Evolutionary conservation across 305 asterid species (phyloP).

Genomic region (Ruellia speciosa): DNA sequence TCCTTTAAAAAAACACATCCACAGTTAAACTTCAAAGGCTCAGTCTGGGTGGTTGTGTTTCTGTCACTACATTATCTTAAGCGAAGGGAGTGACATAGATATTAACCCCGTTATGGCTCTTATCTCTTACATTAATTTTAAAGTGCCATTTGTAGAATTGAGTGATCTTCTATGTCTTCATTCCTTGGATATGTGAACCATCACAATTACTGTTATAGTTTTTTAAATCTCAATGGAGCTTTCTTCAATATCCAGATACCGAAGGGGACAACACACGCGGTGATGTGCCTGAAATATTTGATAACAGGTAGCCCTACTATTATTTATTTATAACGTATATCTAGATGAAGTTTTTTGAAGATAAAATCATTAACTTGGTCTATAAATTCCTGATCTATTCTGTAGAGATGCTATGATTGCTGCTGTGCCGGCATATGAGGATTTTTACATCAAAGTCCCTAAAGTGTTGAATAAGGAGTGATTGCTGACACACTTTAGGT

Average conservation of each 20-base stretch:
- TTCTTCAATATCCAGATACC: constrained; percentile 36
- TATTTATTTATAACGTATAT: background rate
- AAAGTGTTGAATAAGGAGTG: constrained; percentile 63
- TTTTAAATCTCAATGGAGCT: background rate
- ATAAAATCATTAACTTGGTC: background rate
- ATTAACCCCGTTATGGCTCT: too few species aligned
- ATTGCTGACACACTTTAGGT: background rate
- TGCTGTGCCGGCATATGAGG: constrained; percentile 64
- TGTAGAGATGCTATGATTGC: constrained; percentile 60
- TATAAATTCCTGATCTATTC: background rate
- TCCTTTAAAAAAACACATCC: too few species aligned
- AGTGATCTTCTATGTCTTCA: too few species aligned
- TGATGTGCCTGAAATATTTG: constrained; percentile 47
- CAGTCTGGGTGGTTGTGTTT: too few species aligned
- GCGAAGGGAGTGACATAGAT: too few species aligned
- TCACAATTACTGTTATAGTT: background rate
- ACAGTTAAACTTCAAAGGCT: too few species aligned
- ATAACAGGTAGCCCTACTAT: constrained; percentile 34
- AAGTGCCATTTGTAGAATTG: too few species aligned
- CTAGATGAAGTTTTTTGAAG: background rate
- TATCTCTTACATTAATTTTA: too few species aligned
- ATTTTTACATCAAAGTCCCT: constrained; percentile 76
- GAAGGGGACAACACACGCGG: constrained; percentile 54
- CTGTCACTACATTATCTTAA: too few species aligned
- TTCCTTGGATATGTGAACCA: too few species aligned